Percentiles rank a stretch among this genome's conserved stretches.
phyloP scores from a whole-genome alignment of 495 filamentous ascomycete species.

The Clavariopsis aquatica region DNA sequence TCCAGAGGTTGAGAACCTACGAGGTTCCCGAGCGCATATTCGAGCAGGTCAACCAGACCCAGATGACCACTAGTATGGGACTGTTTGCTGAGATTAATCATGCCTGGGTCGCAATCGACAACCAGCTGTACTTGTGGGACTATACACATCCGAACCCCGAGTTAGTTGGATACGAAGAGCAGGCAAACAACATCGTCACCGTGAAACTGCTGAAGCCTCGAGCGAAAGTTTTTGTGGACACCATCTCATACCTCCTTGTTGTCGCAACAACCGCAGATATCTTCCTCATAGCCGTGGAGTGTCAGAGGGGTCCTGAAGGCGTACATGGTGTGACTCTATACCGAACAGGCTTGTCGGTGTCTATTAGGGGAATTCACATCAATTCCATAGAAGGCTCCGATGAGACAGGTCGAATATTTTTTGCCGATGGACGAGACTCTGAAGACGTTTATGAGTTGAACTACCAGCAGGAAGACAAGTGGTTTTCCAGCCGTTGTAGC shows the following conservation, averaged over 20 bases:
- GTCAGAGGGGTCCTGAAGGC: slow-evolving; percentile 61
- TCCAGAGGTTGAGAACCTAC: slow-evolving; percentile 77
- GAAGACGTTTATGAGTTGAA: slow-evolving; percentile 90
- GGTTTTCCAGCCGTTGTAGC: slow-evolving; percentile 81
- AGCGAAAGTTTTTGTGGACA: slow-evolving; percentile 75
- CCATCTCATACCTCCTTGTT: slow-evolving; percentile 82
- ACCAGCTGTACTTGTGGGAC: slow-evolving; percentile 95
- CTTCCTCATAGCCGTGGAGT: slow-evolving; percentile 76
- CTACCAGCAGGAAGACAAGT: slow-evolving; percentile 95
- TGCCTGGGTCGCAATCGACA: slow-evolving; percentile 95
- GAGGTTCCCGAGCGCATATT: slow-evolving; percentile 86
- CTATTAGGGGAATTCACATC: slow-evolving; percentile 70
- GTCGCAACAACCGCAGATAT: slow-evolving; percentile 84
- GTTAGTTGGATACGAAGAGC: slow-evolving; percentile 89
- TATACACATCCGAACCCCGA: slow-evolving; percentile 86
- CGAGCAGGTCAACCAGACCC: slow-evolving; percentile 80
- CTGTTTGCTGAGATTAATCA: slow-evolving; percentile 90
- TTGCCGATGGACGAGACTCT: slow-evolving; percentile 62
- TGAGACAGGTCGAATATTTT: slow-evolving; percentile 85
- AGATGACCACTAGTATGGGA: slow-evolving; percentile 84
- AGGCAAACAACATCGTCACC: slow-evolving; percentile 77
- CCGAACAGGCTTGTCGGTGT: slow-evolving; percentile 76
- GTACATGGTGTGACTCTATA: slow-evolving; percentile 72
- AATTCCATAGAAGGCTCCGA: slow-evolving; percentile 73
- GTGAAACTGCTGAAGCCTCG: slow-evolving; percentile 81